These are phyloP conservation scores for Macadamia integrifolia DNA, from an alignment of 164 flowering plant genomes.

Conservation along the genomic window DNA sequence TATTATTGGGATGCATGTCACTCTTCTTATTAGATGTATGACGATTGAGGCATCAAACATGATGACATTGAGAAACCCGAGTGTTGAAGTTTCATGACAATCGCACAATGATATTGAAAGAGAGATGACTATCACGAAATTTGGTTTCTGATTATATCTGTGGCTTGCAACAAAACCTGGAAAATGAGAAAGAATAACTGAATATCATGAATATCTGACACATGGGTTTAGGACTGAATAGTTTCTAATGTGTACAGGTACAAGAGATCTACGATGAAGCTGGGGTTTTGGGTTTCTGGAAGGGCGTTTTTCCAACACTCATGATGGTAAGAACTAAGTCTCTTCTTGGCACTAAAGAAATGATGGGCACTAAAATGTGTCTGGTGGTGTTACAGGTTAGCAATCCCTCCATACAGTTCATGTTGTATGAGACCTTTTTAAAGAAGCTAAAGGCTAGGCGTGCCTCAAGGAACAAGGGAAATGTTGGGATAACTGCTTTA, in stretches of 20 bases:
- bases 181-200: no score
- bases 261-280: constrained; percentile 88
- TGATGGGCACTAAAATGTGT: constrained; percentile 14
- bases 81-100: no score
- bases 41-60: no score
- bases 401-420: constrained; percentile 93
- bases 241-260: constrained; percentile 38
- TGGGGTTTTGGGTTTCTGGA: constrained; percentile 89
- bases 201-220: no score
- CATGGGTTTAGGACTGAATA: no score
- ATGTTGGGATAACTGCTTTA: constrained; percentile 57
- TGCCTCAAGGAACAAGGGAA: constrained; percentile 34
- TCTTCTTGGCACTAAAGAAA: background rate
- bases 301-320: constrained; percentile 87
- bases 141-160: no score
- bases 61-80: no score
- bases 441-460: constrained; percentile 75
- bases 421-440: constrained; percentile 91
- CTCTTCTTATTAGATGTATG: no score
- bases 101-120: no score
- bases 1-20: no score
- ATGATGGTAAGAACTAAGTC: constrained; percentile 60
- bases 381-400: constrained; percentile 60
- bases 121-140: no score
- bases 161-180: no score